These are phyloP conservation scores for Cytospora paraplurivora DNA, from an alignment of 2,329 filamentous ascomycete species.

Conservation along the genomic window DNA sequence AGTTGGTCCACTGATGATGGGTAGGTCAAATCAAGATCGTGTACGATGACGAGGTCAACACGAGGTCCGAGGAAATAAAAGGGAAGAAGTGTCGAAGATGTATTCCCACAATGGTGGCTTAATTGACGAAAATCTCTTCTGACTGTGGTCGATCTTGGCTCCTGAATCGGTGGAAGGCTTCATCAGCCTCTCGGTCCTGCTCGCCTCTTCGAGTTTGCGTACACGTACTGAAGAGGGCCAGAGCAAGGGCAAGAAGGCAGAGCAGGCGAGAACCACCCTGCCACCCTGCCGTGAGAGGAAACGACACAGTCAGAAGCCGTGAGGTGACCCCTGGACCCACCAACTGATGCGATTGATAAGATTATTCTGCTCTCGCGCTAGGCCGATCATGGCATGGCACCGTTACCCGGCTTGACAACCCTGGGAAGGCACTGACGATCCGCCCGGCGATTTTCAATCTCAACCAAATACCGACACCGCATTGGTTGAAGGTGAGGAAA, in stretches of 20 bases:
- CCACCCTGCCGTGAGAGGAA: not conserved
- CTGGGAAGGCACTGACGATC: not conserved
- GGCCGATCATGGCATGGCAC: conserved; percentile 13
- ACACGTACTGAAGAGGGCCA: not conserved
- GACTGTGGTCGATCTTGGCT: conserved; percentile 19
- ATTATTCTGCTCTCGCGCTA: conserved; percentile 21
- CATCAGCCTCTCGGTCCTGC: not conserved
- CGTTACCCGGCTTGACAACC: not conserved
- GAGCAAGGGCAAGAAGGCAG: not conserved
- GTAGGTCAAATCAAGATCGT: not conserved
- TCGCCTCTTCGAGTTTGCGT: not conserved
- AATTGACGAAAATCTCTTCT: conserved; percentile 25
- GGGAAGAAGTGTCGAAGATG: conserved; percentile 13
- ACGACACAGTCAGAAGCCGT: not conserved
- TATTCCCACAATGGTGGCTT: conserved; percentile 6
- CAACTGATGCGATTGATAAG: conserved; percentile 29
- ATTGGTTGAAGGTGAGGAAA: conserved; percentile 19
- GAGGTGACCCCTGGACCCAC: conserved; percentile 8
- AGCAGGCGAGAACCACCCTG: not conserved
- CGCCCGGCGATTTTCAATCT: conserved; percentile 2
- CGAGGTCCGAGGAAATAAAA: not conserved
- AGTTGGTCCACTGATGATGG: not conserved
- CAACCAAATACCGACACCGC: conserved; percentile 1
- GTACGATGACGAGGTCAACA: not conserved
- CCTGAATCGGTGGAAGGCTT: conserved; percentile 23